phyloP scores from a whole-genome alignment of 108 stramenopile genomes.

The Skeletonema menzelii region DNA sequence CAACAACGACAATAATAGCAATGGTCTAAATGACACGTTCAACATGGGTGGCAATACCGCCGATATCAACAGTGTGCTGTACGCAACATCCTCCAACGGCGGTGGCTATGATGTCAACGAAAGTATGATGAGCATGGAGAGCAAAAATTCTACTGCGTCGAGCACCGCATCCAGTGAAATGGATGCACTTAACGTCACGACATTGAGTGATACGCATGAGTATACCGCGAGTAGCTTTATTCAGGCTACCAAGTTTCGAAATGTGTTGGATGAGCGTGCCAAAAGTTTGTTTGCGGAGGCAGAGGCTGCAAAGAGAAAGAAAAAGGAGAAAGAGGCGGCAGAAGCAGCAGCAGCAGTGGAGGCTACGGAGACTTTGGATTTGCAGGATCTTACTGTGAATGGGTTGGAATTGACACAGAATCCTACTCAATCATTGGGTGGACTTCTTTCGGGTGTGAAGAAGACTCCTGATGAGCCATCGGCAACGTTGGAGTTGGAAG shows the following conservation, averaged over 20 bases:
- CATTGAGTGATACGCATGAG: conserved; percentile 81
- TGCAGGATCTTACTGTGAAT: background rate
- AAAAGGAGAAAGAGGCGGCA: background rate
- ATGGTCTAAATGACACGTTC: conserved; percentile 29
- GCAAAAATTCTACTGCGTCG: background rate
- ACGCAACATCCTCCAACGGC: conserved; percentile 3
- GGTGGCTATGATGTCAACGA: background rate
- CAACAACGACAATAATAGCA: background rate
- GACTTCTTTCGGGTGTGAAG: background rate
- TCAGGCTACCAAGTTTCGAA: conserved; percentile 27
- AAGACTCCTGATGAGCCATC: background rate
- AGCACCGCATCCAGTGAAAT: conserved; percentile 3
- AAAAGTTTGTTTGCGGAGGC: conserved; percentile 12
- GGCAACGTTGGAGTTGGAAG: conserved; percentile 21
- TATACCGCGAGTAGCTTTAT: conserved; percentile 79
- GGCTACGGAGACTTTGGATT: background rate
- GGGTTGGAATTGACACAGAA: background rate
- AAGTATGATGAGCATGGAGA: conserved; percentile 14
- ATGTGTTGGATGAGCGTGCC: conserved; percentile 29
- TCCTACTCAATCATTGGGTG: background rate
- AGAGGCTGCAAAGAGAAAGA: conserved; percentile 1
- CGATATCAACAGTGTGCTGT: conserved; percentile 20
- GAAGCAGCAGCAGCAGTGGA: background rate
- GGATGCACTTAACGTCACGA: conserved; percentile 26
- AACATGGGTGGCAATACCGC: conserved; percentile 32